These are phyloP conservation scores for Penicillium paneum DNA, from an alignment of 2,329 filamentous ascomycete species.

Conservation along the genomic window DNA sequence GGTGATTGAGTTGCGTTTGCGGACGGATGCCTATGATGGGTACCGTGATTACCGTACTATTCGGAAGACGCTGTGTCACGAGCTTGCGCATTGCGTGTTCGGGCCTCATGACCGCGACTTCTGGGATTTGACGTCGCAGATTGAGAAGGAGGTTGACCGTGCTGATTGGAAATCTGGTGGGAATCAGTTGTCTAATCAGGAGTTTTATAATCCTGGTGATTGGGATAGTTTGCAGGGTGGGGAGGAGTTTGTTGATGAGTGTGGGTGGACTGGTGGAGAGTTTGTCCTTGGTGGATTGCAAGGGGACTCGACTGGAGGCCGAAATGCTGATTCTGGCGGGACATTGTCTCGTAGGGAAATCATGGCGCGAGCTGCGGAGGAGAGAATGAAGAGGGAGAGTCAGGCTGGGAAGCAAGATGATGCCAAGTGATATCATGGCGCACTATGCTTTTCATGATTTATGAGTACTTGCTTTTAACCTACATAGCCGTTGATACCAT, in stretches of 20 bases:
- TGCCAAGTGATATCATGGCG: conserved; percentile 7
- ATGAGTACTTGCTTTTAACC: neutral
- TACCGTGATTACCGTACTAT: conserved; percentile 92
- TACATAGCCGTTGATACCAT: neutral
- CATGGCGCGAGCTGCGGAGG: conserved; percentile 70
- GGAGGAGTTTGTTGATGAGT: conserved; percentile 62
- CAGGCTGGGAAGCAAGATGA: conserved; percentile 36
- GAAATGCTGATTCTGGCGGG: conserved; percentile 28
- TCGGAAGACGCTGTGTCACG: conserved; percentile 87
- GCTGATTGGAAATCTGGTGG: conserved; percentile 77
- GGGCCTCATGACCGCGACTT: conserved; percentile 80
- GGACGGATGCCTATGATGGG: conserved; percentile 93
- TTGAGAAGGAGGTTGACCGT: conserved; percentile 78
- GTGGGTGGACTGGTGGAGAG: conserved; percentile 75
- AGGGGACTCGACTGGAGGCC: conserved; percentile 41
- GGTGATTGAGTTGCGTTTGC: conserved; percentile 81
- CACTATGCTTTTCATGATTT: conserved; percentile 5
- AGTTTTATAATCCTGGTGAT: conserved; percentile 59
- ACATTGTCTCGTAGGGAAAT: conserved; percentile 66
- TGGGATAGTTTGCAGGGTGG: conserved; percentile 50
- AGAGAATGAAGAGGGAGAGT: conserved; percentile 56
- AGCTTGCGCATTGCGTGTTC: conserved; percentile 88
- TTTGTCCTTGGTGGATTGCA: conserved; percentile 65
- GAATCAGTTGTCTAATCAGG: conserved; percentile 56
- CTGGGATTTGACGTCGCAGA: conserved; percentile 82